Conservation (phyloP, 495 filamentous ascomycete species). For the Pseudotulostoma volvatum region DNA sequence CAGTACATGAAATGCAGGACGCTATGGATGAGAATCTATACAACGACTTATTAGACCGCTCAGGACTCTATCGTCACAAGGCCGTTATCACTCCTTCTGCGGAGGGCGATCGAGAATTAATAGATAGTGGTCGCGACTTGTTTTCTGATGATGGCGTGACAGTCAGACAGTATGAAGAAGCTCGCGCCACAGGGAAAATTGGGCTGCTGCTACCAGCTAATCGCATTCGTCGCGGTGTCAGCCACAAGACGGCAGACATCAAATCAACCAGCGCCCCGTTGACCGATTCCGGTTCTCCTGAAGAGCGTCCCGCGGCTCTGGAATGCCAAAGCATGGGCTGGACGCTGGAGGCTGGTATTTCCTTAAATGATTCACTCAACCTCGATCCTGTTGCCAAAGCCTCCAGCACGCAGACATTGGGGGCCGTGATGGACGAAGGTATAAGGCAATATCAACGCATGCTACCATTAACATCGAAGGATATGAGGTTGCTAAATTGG, state of each 20-base stretch:
- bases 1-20: conserved; percentile 68
- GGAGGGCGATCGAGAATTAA: conserved; percentile 71
- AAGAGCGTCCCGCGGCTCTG: conserved; percentile 45
- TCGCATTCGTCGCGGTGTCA: conserved; percentile 25
- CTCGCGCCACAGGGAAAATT: conserved; percentile 28
- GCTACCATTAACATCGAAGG: conserved; percentile 66
- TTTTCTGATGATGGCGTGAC: conserved; percentile 50
- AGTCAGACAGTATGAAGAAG: conserved; percentile 53
- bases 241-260: conserved; percentile 30
- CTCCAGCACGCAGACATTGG: conserved; percentile 53
- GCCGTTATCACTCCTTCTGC: conserved; percentile 47
- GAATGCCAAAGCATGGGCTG: conserved; percentile 70
- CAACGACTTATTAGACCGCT: conserved; percentile 83
- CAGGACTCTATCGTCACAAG: conserved; percentile 75
- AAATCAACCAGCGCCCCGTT: conserved; percentile 25
- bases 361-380: conserved; percentile 50
- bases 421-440: conserved; percentile 77
- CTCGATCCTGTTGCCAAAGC: conserved; percentile 48
- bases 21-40: conserved; percentile 73
- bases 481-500: conserved; percentile 89
- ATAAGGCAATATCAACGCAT: conserved; percentile 73
- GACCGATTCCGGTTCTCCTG: conserved; percentile 41
- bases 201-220: conserved; percentile 26
- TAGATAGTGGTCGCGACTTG: conserved; percentile 69
- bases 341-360: conserved; percentile 48